Percentiles rank a stretch among this genome's conserved stretches.
Conservation (phyloP, 2,329 filamentous ascomycete species). For the Biscogniauxia mediterranea region DNA sequence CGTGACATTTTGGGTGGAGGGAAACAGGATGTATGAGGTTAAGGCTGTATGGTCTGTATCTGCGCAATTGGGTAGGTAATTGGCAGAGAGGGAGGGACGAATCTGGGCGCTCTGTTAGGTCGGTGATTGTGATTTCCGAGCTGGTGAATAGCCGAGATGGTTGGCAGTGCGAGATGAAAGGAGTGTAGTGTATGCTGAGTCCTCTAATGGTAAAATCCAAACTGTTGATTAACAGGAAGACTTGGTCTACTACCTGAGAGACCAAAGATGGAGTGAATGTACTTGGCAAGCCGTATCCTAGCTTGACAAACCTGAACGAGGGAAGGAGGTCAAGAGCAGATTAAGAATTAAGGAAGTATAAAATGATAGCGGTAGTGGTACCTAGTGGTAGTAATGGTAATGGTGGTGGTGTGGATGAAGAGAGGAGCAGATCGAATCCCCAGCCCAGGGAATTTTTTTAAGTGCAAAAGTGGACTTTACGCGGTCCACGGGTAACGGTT, state of each 20-base stretch:
- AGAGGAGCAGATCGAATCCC: neutral
- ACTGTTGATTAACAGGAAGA: too few species aligned
- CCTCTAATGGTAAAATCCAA: too few species aligned
- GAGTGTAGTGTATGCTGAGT: too few species aligned
- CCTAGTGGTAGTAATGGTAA: too few species aligned
- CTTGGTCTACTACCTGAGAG: neutral
- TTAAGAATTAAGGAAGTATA: neutral
- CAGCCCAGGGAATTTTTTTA: neutral
- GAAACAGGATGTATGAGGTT: neutral
- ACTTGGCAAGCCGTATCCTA: neutral
- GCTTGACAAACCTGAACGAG: neutral
- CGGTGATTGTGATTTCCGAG: too few species aligned
- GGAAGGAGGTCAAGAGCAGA: neutral
- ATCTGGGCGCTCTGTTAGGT: too few species aligned
- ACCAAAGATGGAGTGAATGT: neutral
- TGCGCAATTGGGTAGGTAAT: neutral
- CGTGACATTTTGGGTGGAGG: constrained; percentile 9
- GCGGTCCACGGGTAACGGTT: neutral
- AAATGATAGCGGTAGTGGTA: too few species aligned
- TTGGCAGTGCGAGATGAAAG: too few species aligned
- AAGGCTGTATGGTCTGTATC: neutral
- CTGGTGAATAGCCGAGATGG: too few species aligned
- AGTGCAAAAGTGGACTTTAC: neutral
- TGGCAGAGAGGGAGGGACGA: neutral
- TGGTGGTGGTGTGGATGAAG: neutral